phyloP scores from a whole-genome alignment of 345 rosid species.

The Hirschfeldia incana region DNA sequence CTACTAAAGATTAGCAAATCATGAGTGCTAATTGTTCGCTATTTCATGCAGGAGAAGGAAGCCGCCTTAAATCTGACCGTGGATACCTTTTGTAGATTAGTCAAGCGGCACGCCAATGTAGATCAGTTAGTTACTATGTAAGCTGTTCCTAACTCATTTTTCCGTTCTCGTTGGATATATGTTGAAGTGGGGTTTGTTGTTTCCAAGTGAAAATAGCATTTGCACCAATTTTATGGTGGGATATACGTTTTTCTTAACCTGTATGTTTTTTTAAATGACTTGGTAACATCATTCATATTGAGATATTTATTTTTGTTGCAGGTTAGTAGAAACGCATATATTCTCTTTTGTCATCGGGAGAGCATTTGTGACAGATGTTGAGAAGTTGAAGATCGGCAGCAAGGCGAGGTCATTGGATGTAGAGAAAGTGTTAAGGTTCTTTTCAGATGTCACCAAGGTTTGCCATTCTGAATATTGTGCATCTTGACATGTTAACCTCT shows the following conservation, averaged over 20 bases:
- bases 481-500: slow-evolving; percentile 8
- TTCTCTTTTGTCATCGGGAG: slow-evolving; percentile 99
- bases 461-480: slow-evolving; percentile 32
- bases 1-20: slow-evolving; percentile 6
- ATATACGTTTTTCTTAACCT: slow-evolving; percentile 18
- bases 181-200: slow-evolving; percentile 17
- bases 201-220: slow-evolving; percentile 1
- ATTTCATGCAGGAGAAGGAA: slow-evolving; percentile 93
- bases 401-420: slow-evolving; percentile 85
- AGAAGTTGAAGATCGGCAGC: slow-evolving; percentile 93
- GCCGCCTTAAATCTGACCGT: slow-evolving; percentile 86
- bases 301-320: slow-evolving; percentile 48
- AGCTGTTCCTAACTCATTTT: slow-evolving; percentile 26
- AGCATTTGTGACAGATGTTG: slow-evolving; percentile 98
- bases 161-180: slow-evolving; percentile 18
- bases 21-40: slow-evolving; percentile 31
- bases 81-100: slow-evolving; percentile 98
- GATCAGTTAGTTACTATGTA: slow-evolving; percentile 96
- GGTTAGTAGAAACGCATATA: slow-evolving; percentile 99
- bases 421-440: slow-evolving; percentile 61
- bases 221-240: not conserved
- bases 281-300: slow-evolving; percentile 36
- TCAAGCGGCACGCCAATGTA: slow-evolving; percentile 89
- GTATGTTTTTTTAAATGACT: slow-evolving; percentile 3
- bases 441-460: slow-evolving; percentile 88